A percentile compares a stretch with the other conserved stretches of the same genome.
These are phyloP conservation scores for Raphanus raphanistrum DNA, from an alignment of 345 rosid genomes.

Conservation along the genomic window DNA sequence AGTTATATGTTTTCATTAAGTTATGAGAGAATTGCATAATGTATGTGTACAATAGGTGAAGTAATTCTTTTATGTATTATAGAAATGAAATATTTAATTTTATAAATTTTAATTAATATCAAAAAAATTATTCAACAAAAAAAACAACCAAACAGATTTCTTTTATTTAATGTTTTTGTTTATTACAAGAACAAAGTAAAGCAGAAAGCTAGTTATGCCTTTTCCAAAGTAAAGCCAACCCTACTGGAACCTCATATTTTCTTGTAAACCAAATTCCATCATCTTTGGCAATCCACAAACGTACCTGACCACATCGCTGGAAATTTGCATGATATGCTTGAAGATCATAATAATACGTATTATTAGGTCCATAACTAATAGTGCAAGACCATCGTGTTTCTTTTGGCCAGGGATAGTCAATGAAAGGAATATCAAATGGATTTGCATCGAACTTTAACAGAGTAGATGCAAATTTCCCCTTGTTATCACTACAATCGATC, in stretches of 20 bases:
- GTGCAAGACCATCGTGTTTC: not conserved
- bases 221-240: not conserved
- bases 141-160: not conserved
- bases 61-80: not conserved
- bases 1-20: conserved; percentile 13
- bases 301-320: not conserved
- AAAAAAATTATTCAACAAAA: not conserved
- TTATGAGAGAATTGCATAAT: not conserved
- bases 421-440: not conserved
- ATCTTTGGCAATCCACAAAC: not conserved
- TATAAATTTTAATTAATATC: no score
- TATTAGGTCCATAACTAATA: not conserved
- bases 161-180: not conserved
- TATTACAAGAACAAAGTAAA: not conserved
- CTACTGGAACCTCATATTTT: not conserved
- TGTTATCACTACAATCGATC: not conserved
- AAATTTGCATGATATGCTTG: not conserved
- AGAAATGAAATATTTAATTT: not conserved
- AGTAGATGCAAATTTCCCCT: not conserved
- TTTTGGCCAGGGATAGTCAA: not conserved
- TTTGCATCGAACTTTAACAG: not conserved
- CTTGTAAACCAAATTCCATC: not conserved
- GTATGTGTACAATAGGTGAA: not conserved
- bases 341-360: not conserved
- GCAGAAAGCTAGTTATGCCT: not conserved